These are phyloP conservation scores for Sclerotinia spermophila DNA, from an alignment of 2,329 filamentous ascomycete species.

Conservation along the genomic window DNA sequence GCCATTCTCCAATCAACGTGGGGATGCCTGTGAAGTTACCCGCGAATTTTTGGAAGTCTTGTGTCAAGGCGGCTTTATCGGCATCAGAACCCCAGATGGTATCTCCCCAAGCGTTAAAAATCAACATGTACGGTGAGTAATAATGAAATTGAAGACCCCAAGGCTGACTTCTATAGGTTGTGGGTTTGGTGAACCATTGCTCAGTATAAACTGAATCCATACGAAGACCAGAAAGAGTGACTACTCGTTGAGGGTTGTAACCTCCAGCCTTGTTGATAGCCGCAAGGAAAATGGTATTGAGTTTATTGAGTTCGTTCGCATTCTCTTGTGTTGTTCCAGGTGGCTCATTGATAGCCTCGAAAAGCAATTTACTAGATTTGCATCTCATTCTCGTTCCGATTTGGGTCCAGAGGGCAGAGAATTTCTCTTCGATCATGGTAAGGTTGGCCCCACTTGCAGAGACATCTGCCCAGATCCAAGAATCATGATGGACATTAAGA, in stretches of 20 bases:
- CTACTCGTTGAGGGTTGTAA: constrained; percentile 52
- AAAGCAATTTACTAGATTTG: constrained; percentile 51
- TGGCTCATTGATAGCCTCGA: constrained; percentile 59
- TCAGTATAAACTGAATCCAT: constrained; percentile 52
- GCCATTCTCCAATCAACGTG: constrained; percentile 56
- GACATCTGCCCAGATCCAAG: constrained; percentile 56
- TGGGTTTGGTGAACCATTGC: constrained; percentile 50
- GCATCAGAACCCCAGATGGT: constrained; percentile 55
- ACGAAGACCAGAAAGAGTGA: constrained; percentile 51
- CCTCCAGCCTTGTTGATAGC: constrained; percentile 53
- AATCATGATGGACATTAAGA: constrained; percentile 59
- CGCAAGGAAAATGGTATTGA: constrained; percentile 55
- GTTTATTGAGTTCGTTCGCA: constrained; percentile 49
- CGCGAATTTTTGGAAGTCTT: constrained; percentile 49
- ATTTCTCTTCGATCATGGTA: constrained; percentile 52
- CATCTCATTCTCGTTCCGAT: constrained; percentile 53
- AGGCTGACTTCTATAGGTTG: constrained; percentile 48
- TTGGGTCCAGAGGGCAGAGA: constrained; percentile 55
- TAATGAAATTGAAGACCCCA: constrained; percentile 61
- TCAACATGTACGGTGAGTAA: constrained; percentile 53
- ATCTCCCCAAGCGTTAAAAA: constrained; percentile 53
- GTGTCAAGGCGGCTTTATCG: constrained; percentile 48
- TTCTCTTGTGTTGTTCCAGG: constrained; percentile 50
- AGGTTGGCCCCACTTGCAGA: constrained; percentile 45
- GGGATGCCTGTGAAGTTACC: constrained; percentile 54